Base-by-base conservation (phyloP, 2,329 filamentous ascomycete species). In the Colletotrichum paranaense region DNA sequence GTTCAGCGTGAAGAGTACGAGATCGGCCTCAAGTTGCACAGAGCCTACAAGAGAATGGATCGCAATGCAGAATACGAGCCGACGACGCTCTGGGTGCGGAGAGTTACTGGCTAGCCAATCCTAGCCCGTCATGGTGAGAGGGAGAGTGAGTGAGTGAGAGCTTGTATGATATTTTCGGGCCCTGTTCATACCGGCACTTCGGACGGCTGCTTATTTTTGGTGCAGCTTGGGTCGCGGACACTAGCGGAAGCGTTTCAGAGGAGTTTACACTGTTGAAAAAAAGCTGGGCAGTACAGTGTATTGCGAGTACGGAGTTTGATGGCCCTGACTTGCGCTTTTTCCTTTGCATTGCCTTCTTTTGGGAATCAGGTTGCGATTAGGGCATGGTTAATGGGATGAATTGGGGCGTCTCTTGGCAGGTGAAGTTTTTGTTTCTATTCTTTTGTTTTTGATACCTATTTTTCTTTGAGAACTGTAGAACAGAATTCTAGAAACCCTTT, bases 1-100 rank as follows among this genome's bases (percentile, higher is more conserved):
- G 90, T 97, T 30, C 89, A 91, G 81, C 88, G 91, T 75, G 92
- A 96, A 81, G 92, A 95, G 81, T 93, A 96, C 78, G 93, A 97
- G 68, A 83, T 95, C 55, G 94, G 94, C 1, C 83, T 97, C 78
- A 92, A 92, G 81, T 85, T 97, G 67, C 90, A 94, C 80, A 86
- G 93, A 26, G 92, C 93, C 11, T 92, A 93, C 83, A 95, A 94
- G 84, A 89, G 94, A 60, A 87, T 91, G 77, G 93, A 95, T 77
- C 89, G 92, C 75, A 88, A 92, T 65, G 88, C 87, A 2, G 86
- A 87, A 42, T 92, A 87, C 77, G 91, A 94, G 78, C 90, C 90
- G 12, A 92, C 91, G 0, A 89, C 89, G 35, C 83, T 97, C 11
- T 97, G 94, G 94, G 93, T 97, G 62, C 89, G 92, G 78, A 88